Evolutionary conservation across 805 yeast genomes (phyloP).

Genomic region (Candida koratica): DNA sequence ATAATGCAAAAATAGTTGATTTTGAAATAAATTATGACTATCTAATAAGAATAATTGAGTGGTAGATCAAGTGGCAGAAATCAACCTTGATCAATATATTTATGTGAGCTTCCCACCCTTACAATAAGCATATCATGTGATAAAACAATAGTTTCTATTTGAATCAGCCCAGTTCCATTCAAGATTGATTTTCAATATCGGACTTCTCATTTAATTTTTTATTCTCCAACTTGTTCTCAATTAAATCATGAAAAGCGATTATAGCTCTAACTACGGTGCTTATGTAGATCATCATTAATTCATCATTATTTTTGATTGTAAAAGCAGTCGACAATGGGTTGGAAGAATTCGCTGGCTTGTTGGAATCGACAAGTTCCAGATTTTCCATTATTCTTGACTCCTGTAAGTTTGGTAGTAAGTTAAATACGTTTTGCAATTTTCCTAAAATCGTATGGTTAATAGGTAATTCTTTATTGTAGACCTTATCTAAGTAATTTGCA

Average conservation of each 20-base stretch:
- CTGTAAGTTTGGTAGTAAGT: slow-evolving; percentile 77
- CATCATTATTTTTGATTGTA: slow-evolving; percentile 91
- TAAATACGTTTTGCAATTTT: slow-evolving; percentile 90
- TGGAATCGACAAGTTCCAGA: slow-evolving; percentile 12
- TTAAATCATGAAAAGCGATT: slow-evolving; percentile 93
- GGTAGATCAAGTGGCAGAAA: no score
- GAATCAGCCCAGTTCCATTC: no score
- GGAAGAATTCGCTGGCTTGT: slow-evolving; percentile 21
- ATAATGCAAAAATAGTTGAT: no score
- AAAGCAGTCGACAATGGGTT: slow-evolving; percentile 72
- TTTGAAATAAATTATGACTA: no score
- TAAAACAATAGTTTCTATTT: no score
- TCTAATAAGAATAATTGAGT: no score
- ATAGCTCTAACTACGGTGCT: slow-evolving; percentile 88
- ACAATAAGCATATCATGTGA: no score
- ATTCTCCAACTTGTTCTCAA: slow-evolving; percentile 83
- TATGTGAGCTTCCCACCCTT: no score
- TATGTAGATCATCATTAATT: slow-evolving; percentile 88
- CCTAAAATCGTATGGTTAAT: slow-evolving; percentile 88
- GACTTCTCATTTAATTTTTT: slow-evolving; percentile 9
- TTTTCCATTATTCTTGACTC: slow-evolving; percentile 19
- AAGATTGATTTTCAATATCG: slow-evolving; percentile 1
- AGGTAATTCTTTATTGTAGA: slow-evolving; percentile 68
- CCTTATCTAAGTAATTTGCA: slow-evolving; percentile 70
- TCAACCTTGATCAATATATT: no score